Base-by-base conservation (phyloP, 2,329 filamentous ascomycete species). In the Pyrenochaeta sp. region DNA sequence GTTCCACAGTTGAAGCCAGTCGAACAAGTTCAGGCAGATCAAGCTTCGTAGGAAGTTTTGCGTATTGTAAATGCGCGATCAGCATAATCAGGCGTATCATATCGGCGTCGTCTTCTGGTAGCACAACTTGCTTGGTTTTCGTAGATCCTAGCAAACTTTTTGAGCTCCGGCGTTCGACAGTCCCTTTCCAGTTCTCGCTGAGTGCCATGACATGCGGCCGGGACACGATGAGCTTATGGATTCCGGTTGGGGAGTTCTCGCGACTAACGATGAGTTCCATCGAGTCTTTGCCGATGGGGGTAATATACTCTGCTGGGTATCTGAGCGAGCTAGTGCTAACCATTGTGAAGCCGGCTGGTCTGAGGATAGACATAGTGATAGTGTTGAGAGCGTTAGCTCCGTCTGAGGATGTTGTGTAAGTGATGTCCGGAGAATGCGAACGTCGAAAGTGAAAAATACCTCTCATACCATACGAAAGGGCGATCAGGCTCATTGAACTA, bases 31-130 rank as follows among this genome's bases (percentile, higher is more conserved):
- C 54, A 0, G 46, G 5, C 7, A 75, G 69, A 4, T 53, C 52
- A 1, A 79, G 59, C 27, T 24, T 34, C 53, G 22, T 53, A n/a
- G 68, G 69, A 2, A 79, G 60, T n/a, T 65, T 55, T 1, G 57
- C 25, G 40, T 69, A 71, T 10, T 69, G 60, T 9, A 59, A 44
- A 50, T 78, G 76, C 2, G 72, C 69, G 6, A 79, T 71, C 24
- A 65, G 65, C 52, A 79, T 68, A 7, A 79, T 25, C 1, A 77
- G 59, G 0, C 54, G 46, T 56, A 80, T 71, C 1, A 72, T 71
- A 1, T 67, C 61, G 0, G 70, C 54, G 48, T 78, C 61, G 48
- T 79, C 76, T 5, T 76, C 69, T 0, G 68, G 69, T 22, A 76
- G 56, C 2, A 56, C 47, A 32, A 78, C 54, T 27, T 67, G 62